These are phyloP conservation scores for Alloteropsis angusta DNA, from an alignment of 202 grass and related monocot species.

Conservation along the genomic window DNA sequence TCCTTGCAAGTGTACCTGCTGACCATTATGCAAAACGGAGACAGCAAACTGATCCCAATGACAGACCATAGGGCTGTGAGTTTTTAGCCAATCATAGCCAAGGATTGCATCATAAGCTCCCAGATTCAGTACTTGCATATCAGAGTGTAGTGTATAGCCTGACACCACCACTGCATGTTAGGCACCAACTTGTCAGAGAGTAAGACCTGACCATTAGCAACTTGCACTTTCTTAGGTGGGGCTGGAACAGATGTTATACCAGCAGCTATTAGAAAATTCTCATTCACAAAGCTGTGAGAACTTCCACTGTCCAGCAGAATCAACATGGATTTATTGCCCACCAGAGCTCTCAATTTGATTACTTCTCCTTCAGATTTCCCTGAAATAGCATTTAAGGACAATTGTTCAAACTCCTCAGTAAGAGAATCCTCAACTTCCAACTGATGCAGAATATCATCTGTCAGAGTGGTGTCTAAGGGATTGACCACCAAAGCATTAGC, in stretches of 20 bases:
- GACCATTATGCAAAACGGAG: too few relatives aligned
- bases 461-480: background rate
- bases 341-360: background rate
- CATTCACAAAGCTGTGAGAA: background rate
- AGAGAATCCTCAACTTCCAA: background rate
- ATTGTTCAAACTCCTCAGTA: fast-evolving
- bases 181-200: background rate
- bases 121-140: background rate
- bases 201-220: background rate
- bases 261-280: background rate
- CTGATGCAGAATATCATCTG: background rate
- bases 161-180: background rate
- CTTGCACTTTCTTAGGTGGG: background rate
- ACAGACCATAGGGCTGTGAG: too few relatives aligned
- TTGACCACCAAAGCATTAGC: background rate
- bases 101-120: background rate
- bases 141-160: background rate
- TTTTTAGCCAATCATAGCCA: background rate
- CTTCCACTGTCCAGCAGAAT: background rate
- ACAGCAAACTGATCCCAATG: too few relatives aligned
- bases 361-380: background rate
- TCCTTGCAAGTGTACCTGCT: too few relatives aligned
- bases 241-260: too few relatives aligned
- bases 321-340: background rate
- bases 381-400: background rate